Evolutionary conservation across 305 asterid genomes (phyloP), one percentile per base, ranked within the genome.

Genomic region (Solanum hybrid): DNA sequence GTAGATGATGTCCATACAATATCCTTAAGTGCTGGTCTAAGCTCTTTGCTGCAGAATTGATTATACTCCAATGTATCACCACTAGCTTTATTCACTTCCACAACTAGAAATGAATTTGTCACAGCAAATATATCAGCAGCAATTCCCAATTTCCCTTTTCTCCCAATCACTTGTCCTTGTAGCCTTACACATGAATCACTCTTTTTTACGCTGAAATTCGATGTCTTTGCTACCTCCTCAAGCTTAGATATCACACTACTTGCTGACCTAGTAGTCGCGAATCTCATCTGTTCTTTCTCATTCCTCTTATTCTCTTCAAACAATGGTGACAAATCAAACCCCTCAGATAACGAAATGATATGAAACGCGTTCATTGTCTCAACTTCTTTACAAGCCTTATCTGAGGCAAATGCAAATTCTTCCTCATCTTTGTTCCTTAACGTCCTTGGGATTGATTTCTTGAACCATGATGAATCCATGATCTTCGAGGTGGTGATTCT

Each of bases 31-130:
- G 99, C 98, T 17, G 98, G 98, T 79, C 94, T 89, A 7, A 97
- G 98, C 93, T 96, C 97, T 11, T 95, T 94, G 88, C 93, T 95
- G 96, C 98, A 97, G 96, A 97, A 97, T 68, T 93, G 94, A 27
- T 94, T 94, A 91, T 93, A 97, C 93, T 97, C 98, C 92, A 97
- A 77, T 0, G 98, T 95, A 90, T 97, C 99, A 3, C 99, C 99
- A 83, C 96, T 95, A 11, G 97, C 87, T 45, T 95, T 97, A 93
- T 93, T 96, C 91, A 97, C 98, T 93, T 97, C 98, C 81, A 97
- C 98, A 89, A 97, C 95, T 89, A 93, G 83, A 14, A 96, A 94
- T 37, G 97, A 94, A 87, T 96, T 93, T 83, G 95, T 92, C 45
- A 97, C 92, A 13, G 96, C 93, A 79, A 94, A 95, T 7, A 97